Conservation (phyloP, 768 basidiomycete species). For the Russula lepida region DNA sequence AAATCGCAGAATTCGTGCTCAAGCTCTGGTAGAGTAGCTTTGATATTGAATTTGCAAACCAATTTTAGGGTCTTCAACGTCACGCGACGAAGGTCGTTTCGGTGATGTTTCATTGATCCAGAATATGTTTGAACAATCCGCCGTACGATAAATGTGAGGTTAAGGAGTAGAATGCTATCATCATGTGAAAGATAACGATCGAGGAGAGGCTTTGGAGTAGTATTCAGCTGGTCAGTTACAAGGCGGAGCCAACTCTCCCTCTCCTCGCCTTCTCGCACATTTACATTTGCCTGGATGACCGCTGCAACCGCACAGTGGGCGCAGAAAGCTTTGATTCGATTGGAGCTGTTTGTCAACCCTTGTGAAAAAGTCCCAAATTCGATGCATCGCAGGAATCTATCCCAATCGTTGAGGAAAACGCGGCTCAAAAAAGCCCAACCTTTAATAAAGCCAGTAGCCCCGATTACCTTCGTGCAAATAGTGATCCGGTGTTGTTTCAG, state of each 20-base stretch:
- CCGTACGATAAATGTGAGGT: background rate
- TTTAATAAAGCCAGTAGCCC: background rate
- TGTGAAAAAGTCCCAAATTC: background rate
- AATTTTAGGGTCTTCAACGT: background rate
- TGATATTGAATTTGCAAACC: background rate
- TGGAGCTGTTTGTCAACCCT: background rate
- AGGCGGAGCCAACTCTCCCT: background rate
- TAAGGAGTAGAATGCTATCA: background rate
- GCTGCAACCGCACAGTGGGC: background rate
- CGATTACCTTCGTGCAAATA: background rate
- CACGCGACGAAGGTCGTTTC: background rate
- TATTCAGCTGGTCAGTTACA: background rate
- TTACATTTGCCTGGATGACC: background rate
- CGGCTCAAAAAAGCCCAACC: background rate
- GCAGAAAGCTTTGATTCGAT: background rate
- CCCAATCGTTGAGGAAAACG: background rate
- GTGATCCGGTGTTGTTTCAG: background rate
- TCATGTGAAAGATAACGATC: background rate
- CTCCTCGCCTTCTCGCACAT: background rate
- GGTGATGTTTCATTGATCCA: background rate
- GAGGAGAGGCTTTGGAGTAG: background rate
- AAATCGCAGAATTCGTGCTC: too few species aligned
- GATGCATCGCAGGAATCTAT: background rate
- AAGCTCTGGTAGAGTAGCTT: too few species aligned
- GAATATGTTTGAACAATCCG: background rate